Evolutionary conservation across 306 rosid species (phyloP), one percentile per base, ranked within the genome.

Genomic region (Prunus kanzakura): DNA sequence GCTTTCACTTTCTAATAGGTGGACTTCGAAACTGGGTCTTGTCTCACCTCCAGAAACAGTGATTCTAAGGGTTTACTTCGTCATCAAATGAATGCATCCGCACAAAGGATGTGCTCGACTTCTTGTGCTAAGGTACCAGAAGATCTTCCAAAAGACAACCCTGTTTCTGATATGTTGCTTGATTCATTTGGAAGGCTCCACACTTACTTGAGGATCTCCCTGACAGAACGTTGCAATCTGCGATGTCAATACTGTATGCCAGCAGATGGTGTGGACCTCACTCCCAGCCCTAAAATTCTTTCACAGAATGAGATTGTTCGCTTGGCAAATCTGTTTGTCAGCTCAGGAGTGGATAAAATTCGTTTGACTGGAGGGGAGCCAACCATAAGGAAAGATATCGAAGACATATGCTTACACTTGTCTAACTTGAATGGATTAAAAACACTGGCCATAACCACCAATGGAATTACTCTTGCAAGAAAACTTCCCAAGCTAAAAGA

Each of bases 341-440:
- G 90, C 78, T 85, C 96, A 1, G 98, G 97, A 14, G 97, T 95
- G 11, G 68, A 88, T 27, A 95, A 92, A 74, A 95, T 95, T 45
- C 92, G 97, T 58, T 75, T 95, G 86, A 92, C 98, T 0, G 98
- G 98, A 47, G 98, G 97, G 22, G 97, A 95, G 79, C 98, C 98
- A 35, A 95, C 97, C 8, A 49, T 95, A 0, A 90, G 98, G 80
- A 95, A 92, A 83, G 98, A 92, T 81, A 78, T 95, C 60, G 96
- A 89, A 72, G 97, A 92, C 30, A 89, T 90, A 67, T 95, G 98
- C 83, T 86, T 80, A 72, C 89, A 80, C 32, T 78, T 95, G 78
- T 90, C 98, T 32, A 87, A 67, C 77, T 81, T 92, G 88, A 80
- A 90, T 78, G 98, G 97, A 63, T 75, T 95, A 45, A 87, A 70